Conservation (phyloP, 164 flowering plant species). For the grape (Vitis vinifera) region ASM3070453v1 NC_081821.1:1583501-1584000, state of each 20-base stretch:
- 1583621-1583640: no score
- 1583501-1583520: no score
- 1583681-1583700: no score
- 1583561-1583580: no score
- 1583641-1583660: no score
- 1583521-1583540: no score
- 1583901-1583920: constrained; percentile 70
- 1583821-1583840: constrained; percentile 81
- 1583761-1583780: neutral
- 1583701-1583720: no score
- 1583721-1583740: neutral
- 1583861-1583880: constrained; percentile 49
- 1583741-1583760: neutral
- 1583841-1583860: constrained; percentile 55
- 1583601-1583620: no score
- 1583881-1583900: constrained; percentile 59
- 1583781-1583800: neutral
- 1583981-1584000: neutral
- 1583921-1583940: constrained; percentile 78
- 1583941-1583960: constrained; percentile 58
- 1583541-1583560: no score
- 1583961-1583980: neutral
- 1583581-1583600: no score
- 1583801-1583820: constrained; percentile 19
- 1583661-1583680: no score